phyloP scores from a whole-genome alignment of 495 filamentous ascomycete species.

The Amorphotheca resinae region DNA sequence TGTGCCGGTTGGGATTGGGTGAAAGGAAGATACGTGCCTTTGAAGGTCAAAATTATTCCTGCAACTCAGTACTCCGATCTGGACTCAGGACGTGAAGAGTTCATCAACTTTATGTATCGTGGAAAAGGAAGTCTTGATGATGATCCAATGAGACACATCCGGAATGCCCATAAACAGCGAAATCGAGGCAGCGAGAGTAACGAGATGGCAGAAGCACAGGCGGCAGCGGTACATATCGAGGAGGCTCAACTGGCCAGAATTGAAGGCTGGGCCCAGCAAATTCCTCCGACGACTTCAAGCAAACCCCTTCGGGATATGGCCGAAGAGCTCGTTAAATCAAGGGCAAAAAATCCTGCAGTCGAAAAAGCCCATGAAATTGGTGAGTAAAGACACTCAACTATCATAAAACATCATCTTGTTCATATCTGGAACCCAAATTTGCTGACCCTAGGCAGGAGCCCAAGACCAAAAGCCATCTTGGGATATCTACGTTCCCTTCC shows the following conservation, averaged over 20 bases:
- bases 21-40: background rate
- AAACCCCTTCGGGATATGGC: no score
- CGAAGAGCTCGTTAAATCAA: no score
- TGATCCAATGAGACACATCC: background rate
- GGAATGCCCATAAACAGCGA: background rate
- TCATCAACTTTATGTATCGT: background rate
- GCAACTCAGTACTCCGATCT: background rate
- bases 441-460: no score
- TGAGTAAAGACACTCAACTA: no score
- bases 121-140: background rate
- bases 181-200: background rate
- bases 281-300: background rate
- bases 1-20: background rate
- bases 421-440: no score
- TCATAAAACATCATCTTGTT: no score
- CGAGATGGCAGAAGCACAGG: background rate
- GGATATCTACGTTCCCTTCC: constrained; percentile 11
- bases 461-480: constrained; percentile 15
- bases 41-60: background rate
- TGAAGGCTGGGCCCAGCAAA: background rate
- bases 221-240: background rate
- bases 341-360: no score
- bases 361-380: no score
- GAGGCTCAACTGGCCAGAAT: background rate
- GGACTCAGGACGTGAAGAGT: background rate